Conservation (phyloP, 139 green algal genomes). For the Coelastrella sp. region DNA sequence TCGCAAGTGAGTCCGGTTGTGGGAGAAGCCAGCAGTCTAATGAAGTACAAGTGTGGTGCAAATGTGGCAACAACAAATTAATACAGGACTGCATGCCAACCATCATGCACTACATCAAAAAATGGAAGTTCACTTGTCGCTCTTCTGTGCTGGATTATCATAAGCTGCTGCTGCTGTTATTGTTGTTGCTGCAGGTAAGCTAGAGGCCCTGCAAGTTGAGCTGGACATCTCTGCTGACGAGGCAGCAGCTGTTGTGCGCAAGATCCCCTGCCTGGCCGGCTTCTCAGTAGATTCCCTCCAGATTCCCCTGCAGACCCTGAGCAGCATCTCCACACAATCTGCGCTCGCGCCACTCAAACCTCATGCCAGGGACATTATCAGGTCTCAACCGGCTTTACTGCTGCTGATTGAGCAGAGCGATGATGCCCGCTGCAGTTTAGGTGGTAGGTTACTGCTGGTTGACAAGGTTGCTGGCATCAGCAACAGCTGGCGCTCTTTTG, state of each 20-base stretch:
- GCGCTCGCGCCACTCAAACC: not conserved
- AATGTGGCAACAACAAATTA: no score
- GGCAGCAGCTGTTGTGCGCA: not conserved
- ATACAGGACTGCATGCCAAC: no score
- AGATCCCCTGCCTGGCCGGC: not conserved
- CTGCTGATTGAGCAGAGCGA: not conserved
- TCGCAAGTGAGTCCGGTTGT: not conserved
- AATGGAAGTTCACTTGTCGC: no score
- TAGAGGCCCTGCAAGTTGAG: not conserved
- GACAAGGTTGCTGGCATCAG: not conserved
- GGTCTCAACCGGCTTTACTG: not conserved
- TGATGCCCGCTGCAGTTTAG: not conserved
- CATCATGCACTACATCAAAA: no score
- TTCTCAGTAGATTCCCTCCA: conserved; percentile 5
- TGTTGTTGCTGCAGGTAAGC: not conserved
- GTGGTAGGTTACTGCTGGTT: not conserved
- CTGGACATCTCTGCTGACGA: not conserved
- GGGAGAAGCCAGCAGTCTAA: no score
- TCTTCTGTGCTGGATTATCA: not conserved
- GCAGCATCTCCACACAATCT: not conserved
- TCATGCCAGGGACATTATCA: not conserved
- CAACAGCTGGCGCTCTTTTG: not conserved
- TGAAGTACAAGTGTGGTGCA: no score
- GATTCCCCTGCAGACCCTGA: not conserved
- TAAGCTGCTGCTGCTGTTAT: not conserved